These are phyloP conservation scores for Pelargonium hybrid DNA, from an alignment of 441 rosid species.

Conservation along the genomic window DNA sequence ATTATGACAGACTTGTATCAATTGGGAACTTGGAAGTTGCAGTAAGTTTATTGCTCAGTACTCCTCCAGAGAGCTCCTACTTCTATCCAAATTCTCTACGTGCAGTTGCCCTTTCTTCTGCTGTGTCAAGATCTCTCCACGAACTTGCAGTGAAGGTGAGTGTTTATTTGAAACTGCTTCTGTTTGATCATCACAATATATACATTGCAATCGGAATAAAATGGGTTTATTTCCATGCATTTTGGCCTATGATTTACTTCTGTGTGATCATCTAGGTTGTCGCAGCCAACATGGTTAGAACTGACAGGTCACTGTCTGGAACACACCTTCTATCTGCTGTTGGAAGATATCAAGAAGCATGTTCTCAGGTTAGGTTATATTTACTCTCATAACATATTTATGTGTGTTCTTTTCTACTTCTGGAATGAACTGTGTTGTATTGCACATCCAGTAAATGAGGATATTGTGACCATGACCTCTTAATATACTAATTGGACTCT, in stretches of 20 bases:
- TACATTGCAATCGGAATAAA: conserved; percentile 1
- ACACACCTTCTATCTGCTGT: conserved; percentile 95
- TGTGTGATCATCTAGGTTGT: conserved; percentile 49
- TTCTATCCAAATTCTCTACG: conserved; percentile 93
- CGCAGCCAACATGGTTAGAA: conserved; percentile 95
- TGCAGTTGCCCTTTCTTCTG: conserved; percentile 95
- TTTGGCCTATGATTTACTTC: conserved; percentile 9
- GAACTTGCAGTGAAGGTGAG: conserved; percentile 91
- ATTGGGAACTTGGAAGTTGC: conserved; percentile 95
- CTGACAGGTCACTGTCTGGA: conserved; percentile 80
- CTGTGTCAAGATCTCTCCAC: conserved; percentile 87
- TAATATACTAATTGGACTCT: too few relatives aligned
- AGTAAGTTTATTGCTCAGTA: conserved; percentile 84
- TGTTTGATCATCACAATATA: neutral
- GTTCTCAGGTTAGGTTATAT: conserved; percentile 72
- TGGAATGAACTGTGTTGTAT: neutral
- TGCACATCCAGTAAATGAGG: too few relatives aligned
- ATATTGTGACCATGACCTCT: too few relatives aligned
- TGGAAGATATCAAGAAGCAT: conserved; percentile 95
- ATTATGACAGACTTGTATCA: conserved; percentile 60
- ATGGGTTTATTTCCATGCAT: neutral
- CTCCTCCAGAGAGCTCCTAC: conserved; percentile 82
- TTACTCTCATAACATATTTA: neutral
- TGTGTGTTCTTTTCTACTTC: neutral
- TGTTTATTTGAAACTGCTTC: neutral